Evolutionary conservation across 192 early-diverging fungal genomes (phyloP).

Genomic region (Radiomyces spectabilis): DNA sequence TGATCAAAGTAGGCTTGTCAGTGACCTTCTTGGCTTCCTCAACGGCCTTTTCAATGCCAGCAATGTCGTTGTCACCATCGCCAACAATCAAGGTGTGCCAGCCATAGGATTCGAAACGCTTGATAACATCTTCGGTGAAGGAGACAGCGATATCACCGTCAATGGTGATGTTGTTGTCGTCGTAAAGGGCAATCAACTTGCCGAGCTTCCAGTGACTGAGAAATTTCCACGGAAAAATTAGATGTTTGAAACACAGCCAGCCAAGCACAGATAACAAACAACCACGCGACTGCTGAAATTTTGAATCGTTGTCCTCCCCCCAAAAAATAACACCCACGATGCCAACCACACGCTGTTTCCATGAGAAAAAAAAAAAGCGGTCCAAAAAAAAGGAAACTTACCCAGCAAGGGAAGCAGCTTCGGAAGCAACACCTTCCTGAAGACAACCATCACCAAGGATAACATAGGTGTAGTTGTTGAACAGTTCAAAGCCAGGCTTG

Average conservation of each 20-base stretch:
- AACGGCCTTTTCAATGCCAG: conserved; percentile 65
- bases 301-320: no score
- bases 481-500: conserved; percentile 73
- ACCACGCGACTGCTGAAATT: no score
- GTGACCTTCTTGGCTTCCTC: conserved; percentile 75
- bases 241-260: no score
- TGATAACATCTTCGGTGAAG: conserved; percentile 87
- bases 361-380: neutral
- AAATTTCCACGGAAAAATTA: no score
- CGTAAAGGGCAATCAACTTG: conserved; percentile 92
- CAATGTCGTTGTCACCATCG: conserved; percentile 80
- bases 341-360: no score
- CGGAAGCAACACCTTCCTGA: conserved; percentile 94
- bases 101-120: conserved; percentile 88
- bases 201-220: conserved; percentile 77
- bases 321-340: no score
- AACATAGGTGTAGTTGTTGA: conserved; percentile 80
- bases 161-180: conserved; percentile 95
- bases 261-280: no score
- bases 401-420: conserved; percentile 86
- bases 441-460: conserved; percentile 95
- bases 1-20: conserved; percentile 86
- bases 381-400: conserved; percentile 16
- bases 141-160: conserved; percentile 79
- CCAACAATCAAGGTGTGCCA: conserved; percentile 78